Conservation (phyloP, 768 basidiomycete species). For the Megacollybia marginata region DNA sequence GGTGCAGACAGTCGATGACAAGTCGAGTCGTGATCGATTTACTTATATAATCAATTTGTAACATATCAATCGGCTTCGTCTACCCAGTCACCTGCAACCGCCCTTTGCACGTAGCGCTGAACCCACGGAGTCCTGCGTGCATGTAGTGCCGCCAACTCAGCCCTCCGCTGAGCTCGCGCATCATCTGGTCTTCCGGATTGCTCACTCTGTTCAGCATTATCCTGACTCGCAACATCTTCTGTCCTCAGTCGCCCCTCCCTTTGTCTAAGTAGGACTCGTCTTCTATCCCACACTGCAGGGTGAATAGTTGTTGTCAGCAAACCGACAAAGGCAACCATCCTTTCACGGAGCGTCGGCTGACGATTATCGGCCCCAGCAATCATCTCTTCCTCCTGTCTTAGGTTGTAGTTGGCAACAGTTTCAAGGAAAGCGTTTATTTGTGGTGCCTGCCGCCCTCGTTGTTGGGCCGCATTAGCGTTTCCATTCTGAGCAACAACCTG, state of each 20-base stretch:
- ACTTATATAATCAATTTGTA: too few relatives aligned
- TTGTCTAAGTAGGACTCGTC: conserved; percentile 47
- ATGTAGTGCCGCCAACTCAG: conserved; percentile 41
- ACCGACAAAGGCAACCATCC: conserved; percentile 42
- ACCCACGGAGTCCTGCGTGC: conserved; percentile 54
- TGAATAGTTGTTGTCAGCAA: conserved; percentile 57
- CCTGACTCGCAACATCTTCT: conserved; percentile 31
- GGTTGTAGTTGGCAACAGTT: conserved; percentile 47
- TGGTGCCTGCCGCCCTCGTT: neutral
- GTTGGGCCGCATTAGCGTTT: neutral
- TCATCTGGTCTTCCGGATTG: conserved; percentile 19
- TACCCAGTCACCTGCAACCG: too few relatives aligned
- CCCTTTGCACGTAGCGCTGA: conserved; percentile 55
- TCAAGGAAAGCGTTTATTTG: conserved; percentile 25
- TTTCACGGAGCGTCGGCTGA: conserved; percentile 44
- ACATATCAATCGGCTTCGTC: too few relatives aligned
- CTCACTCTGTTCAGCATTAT: conserved; percentile 19
- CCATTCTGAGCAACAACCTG: conserved; percentile 7
- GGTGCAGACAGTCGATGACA: too few relatives aligned
- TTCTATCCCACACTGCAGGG: conserved; percentile 69
- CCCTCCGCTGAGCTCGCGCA: conserved; percentile 26
- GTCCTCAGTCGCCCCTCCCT: conserved; percentile 63
- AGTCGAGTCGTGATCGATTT: too few relatives aligned
- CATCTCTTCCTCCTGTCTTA: conserved; percentile 46
- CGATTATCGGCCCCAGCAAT: conserved; percentile 25